phyloP scores from a whole-genome alignment of 495 filamentous ascomycete species.

The Talaromyces wortmannii region DNA sequence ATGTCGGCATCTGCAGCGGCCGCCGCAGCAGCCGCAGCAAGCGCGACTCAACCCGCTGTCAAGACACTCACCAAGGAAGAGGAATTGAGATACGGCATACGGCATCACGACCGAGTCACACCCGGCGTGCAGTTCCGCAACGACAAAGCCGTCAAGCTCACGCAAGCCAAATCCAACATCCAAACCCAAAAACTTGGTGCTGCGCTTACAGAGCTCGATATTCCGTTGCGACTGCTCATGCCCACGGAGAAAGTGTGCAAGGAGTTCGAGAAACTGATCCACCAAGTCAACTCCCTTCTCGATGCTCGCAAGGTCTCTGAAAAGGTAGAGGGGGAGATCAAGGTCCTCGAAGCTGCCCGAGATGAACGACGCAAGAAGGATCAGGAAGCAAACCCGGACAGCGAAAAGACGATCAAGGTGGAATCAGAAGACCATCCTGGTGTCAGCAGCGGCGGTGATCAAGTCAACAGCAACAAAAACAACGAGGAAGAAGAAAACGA shows the following conservation, averaged over 20 bases:
- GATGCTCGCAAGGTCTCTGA: constrained; percentile 79
- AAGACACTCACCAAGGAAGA: constrained; percentile 67
- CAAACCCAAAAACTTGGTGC: constrained; percentile 76
- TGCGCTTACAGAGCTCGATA: constrained; percentile 70
- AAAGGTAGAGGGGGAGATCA: constrained; percentile 80
- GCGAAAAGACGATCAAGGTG: constrained; percentile 10
- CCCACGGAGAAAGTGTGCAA: constrained; percentile 75
- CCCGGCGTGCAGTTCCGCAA: constrained; percentile 70
- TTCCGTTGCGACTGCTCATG: constrained; percentile 74
- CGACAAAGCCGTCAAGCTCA: constrained; percentile 75
- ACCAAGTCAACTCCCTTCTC: constrained; percentile 64
- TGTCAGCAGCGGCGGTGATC: background rate
- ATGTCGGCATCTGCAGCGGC: constrained; percentile 13
- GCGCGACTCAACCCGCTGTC: constrained; percentile 41
- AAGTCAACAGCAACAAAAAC: constrained; percentile 10
- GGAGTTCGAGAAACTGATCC: constrained; percentile 75
- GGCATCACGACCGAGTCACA: constrained; percentile 78
- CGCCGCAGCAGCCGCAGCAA: constrained; percentile 17
- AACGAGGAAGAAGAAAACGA: constrained; percentile 10
- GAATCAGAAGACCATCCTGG: constrained; percentile 3
- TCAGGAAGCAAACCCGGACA: constrained; percentile 7
- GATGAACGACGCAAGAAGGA: constrained; percentile 50
- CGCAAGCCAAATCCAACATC: constrained; percentile 73
- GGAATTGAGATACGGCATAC: constrained; percentile 73
- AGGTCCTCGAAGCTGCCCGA: constrained; percentile 57